These are phyloP conservation scores for Cladophialophora psammophila DNA, from an alignment of 2,329 filamentous ascomycete species.

Conservation along the genomic window DNA sequence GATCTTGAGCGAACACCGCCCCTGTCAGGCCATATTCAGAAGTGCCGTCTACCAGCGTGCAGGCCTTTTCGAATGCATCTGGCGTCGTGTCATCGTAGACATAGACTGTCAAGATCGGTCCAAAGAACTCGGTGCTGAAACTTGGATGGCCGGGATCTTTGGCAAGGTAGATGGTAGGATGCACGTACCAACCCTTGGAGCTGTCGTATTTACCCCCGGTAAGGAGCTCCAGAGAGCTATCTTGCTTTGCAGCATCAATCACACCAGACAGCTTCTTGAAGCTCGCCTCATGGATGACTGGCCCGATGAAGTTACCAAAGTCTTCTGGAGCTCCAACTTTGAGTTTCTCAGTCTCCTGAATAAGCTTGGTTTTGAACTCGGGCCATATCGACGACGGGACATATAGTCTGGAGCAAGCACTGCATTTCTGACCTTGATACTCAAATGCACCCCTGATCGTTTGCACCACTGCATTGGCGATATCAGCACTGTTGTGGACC, in stretches of 20 bases:
- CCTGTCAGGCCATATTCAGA: slow-evolving; percentile 81
- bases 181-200: slow-evolving; percentile 76
- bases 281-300: slow-evolving; percentile 77
- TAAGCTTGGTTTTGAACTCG: slow-evolving; percentile 69
- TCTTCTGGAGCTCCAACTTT: slow-evolving; percentile 71
- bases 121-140: slow-evolving; percentile 77
- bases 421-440: slow-evolving; percentile 85
- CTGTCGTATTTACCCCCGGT: slow-evolving; percentile 76
- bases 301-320: slow-evolving; percentile 77
- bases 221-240: slow-evolving; percentile 71
- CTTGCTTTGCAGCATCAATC: slow-evolving; percentile 75
- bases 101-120: slow-evolving; percentile 72
- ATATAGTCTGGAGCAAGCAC: slow-evolving; percentile 76
- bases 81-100: slow-evolving; percentile 71
- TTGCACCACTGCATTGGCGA: slow-evolving; percentile 75
- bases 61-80: slow-evolving; percentile 63
- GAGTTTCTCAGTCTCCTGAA: slow-evolving; percentile 69
- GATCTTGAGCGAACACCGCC: slow-evolving; percentile 75
- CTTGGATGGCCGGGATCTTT: slow-evolving; percentile 73
- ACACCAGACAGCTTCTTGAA: slow-evolving; percentile 77
- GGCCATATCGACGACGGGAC: slow-evolving; percentile 75
- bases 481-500: slow-evolving; percentile 73
- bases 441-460: slow-evolving; percentile 82
- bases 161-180: slow-evolving; percentile 77
- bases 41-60: slow-evolving; percentile 71